Evolutionary conservation across 192 early-diverging fungal species (phyloP).

Genomic region (Linderina pennispora): DNA sequence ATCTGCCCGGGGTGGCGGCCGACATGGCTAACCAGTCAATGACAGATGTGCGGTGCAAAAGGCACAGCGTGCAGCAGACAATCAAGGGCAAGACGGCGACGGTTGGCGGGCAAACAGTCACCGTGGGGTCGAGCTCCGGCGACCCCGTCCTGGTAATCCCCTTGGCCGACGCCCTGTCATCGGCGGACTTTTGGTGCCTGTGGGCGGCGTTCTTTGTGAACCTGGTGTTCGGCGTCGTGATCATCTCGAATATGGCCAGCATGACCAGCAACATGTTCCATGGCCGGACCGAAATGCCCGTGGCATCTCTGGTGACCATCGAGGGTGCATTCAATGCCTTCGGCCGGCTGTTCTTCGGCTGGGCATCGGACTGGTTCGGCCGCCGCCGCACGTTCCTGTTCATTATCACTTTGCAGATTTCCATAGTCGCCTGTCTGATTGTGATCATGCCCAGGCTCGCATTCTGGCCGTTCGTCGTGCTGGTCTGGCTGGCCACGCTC

Average conservation of each 20-base stretch:
- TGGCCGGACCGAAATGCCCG: conserved; percentile 18
- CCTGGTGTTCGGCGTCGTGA: conserved; percentile 55
- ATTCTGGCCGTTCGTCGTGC: conserved; percentile 56
- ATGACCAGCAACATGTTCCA: conserved; percentile 55
- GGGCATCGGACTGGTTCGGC: conserved; percentile 52
- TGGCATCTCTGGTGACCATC: conserved; percentile 51
- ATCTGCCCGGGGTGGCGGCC: conserved; percentile 51
- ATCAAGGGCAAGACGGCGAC: conserved; percentile 42
- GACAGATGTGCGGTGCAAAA: conserved; percentile 20
- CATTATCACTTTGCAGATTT: conserved; percentile 53
- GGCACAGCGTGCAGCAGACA: conserved; percentile 32
- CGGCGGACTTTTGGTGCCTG: conserved; percentile 54
- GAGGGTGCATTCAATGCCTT: conserved; percentile 56
- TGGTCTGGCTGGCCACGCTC: conserved; percentile 57
- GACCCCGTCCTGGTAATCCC: conserved; percentile 49
- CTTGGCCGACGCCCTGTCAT: conserved; percentile 50
- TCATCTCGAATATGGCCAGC: conserved; percentile 58
- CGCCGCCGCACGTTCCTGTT: conserved; percentile 66
- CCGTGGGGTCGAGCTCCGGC: conserved; percentile 46
- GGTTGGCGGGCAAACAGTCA: conserved; percentile 40
- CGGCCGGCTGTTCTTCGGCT: conserved; percentile 53
- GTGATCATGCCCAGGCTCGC: conserved; percentile 46
- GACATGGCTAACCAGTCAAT: conserved; percentile 39
- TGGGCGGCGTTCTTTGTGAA: conserved; percentile 62
- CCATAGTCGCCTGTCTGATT: conserved; percentile 55